Conservation (phyloP, 2,329 filamentous ascomycete genomes). For the Talaromyces amestolkiae region DNA sequence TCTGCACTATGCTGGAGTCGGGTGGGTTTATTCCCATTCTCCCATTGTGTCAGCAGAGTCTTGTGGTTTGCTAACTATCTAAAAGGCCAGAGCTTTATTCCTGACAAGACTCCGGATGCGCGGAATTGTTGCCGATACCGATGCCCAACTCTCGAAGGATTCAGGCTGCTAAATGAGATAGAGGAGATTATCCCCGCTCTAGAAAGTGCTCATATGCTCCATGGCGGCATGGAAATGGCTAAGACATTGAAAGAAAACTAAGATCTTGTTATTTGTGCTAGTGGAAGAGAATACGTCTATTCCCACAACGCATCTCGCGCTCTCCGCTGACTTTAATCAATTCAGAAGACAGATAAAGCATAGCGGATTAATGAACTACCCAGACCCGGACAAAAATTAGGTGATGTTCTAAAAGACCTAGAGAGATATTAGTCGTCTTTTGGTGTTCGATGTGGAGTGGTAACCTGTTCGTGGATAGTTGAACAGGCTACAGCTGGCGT, state of each 20-base stretch:
- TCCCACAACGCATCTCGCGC: background rate
- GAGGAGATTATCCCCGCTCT: slow-evolving; percentile 21
- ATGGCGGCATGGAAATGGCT: slow-evolving; percentile 80
- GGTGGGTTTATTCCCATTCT: background rate
- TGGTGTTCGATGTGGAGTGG: background rate
- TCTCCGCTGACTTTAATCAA: background rate
- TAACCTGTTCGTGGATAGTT: background rate
- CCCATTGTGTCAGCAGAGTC: too few relatives aligned
- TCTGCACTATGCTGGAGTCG: slow-evolving; percentile 28
- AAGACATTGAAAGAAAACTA: slow-evolving; percentile 90
- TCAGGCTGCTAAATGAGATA: slow-evolving; percentile 23
- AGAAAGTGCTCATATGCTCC: slow-evolving; percentile 52
- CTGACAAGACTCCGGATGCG: slow-evolving; percentile 89
- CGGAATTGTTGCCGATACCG: slow-evolving; percentile 87
- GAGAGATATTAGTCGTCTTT: background rate
- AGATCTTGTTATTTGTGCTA: slow-evolving; percentile 90
- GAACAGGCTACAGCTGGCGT: background rate
- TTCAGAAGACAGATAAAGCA: slow-evolving; percentile 95
- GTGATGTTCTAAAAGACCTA: slow-evolving; percentile 17
- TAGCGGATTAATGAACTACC: slow-evolving; percentile 81
- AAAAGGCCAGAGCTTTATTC: slow-evolving; percentile 86
- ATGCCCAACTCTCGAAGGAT: slow-evolving; percentile 69
- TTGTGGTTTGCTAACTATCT: slow-evolving; percentile 78
- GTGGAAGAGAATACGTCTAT: slow-evolving; percentile 64
- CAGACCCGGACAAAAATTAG: slow-evolving; percentile 81